These are phyloP conservation scores for Metrosideros polymorpha DNA, from an alignment of 441 rosid genomes.

Conservation along the genomic window DNA sequence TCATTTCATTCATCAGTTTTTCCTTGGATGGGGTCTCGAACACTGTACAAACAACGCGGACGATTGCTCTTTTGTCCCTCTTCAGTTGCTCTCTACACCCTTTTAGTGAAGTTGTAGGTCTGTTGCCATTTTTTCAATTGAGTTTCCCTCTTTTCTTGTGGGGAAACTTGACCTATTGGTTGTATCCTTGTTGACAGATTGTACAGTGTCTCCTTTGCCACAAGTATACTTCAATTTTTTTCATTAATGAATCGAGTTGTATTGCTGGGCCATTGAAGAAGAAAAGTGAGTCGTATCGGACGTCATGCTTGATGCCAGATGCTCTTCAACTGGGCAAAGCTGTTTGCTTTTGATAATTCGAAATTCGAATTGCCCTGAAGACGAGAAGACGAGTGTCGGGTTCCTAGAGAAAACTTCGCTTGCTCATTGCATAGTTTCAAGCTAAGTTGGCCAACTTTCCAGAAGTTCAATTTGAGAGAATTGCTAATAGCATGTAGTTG, in stretches of 20 bases:
- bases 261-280: background rate
- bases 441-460: background rate
- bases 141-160: background rate
- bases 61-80: background rate
- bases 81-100: background rate
- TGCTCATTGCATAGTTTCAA: background rate
- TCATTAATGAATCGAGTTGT: background rate
- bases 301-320: background rate
- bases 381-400: background rate
- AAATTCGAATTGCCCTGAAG: background rate
- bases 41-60: background rate
- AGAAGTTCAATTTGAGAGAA: too few relatives aligned
- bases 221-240: background rate
- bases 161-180: background rate
- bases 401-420: background rate
- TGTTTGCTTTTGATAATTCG: background rate
- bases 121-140: background rate
- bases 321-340: background rate
- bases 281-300: background rate
- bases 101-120: background rate
- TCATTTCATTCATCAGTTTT: background rate
- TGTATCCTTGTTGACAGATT: background rate
- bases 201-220: background rate
- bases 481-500: background rate
- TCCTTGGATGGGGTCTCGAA: background rate